A percentile compares a stretch with the other conserved stretches of the same genome.
phyloP scores from a whole-genome alignment of 2,329 filamentous ascomycete genomes.

The Ophiostoma piceae region DNA sequence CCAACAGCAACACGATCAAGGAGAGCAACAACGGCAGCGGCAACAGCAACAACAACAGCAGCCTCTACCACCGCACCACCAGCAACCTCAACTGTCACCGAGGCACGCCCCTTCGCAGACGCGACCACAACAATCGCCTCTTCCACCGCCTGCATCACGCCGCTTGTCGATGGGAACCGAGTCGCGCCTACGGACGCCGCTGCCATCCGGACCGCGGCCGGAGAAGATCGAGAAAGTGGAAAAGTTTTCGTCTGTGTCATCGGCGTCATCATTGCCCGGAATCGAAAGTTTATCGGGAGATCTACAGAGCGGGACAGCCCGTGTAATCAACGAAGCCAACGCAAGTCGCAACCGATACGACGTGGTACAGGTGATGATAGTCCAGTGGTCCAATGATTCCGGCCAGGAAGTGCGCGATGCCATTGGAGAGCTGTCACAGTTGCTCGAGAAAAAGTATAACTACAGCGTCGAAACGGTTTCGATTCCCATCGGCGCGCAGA shows the following conservation, averaged over 20 bases:
- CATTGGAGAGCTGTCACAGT: constrained; percentile 45
- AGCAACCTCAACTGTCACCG: constrained; percentile 8
- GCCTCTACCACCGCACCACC: neutral
- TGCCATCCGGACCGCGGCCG: constrained; percentile 52
- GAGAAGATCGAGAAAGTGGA: constrained; percentile 39
- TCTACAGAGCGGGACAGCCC: constrained; percentile 47
- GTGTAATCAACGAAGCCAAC: constrained; percentile 42
- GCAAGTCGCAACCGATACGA: constrained; percentile 50
- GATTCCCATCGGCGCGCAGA: constrained; percentile 45
- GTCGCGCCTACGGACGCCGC: constrained; percentile 49
- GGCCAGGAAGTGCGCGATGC: constrained; percentile 39
- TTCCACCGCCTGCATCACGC: constrained; percentile 33
- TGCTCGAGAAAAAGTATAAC: constrained; percentile 50
- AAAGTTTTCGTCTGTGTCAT: constrained; percentile 9
- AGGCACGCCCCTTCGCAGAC: constrained; percentile 11
- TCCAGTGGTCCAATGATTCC: constrained; percentile 53
- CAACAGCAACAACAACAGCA: constrained; percentile 17
- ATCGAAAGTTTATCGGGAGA: constrained; percentile 49
- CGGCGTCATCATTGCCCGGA: constrained; percentile 42
- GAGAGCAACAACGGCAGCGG: constrained; percentile 9
- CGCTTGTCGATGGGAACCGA: constrained; percentile 39
- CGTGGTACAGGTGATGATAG: constrained; percentile 48
- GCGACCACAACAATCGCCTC: constrained; percentile 1
- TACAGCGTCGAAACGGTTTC: constrained; percentile 45
- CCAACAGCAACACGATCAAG: constrained; percentile 19